Evolutionary conservation across 2,329 filamentous ascomycete genomes (phyloP).

Genomic region (Fusarium sp.): DNA sequence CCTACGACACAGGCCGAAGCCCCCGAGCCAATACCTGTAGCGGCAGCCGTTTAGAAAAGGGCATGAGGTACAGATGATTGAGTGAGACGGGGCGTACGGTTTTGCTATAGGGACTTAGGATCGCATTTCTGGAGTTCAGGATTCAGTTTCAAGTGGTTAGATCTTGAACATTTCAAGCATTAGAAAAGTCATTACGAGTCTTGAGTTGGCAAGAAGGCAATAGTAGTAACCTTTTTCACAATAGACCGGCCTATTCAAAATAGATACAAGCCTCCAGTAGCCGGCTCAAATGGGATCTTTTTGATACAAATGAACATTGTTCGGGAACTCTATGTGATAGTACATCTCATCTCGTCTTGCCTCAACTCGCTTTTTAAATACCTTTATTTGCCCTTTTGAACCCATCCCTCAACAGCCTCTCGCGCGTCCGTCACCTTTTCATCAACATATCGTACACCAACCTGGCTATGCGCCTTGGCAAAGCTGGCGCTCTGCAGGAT

Average conservation of each 20-base stretch:
- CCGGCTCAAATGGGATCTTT: constrained; percentile 19
- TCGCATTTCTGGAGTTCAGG: constrained; percentile 39
- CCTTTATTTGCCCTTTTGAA: constrained; percentile 82
- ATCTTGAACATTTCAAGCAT: constrained; percentile 1
- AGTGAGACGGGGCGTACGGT: constrained; percentile 10
- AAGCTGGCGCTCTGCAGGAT: constrained; percentile 76
- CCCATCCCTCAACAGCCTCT: constrained; percentile 85
- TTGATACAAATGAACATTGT: constrained; percentile 48
- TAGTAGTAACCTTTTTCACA: not conserved
- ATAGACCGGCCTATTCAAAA: constrained; percentile 23
- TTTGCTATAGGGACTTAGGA: constrained; percentile 12
- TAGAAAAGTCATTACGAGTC: constrained; percentile 3
- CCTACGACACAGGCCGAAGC: constrained; percentile 33
- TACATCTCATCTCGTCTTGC: constrained; percentile 51
- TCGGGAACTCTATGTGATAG: constrained; percentile 49
- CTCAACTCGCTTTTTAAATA: constrained; percentile 44
- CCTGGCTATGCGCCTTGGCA: constrained; percentile 76
- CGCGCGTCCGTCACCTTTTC: constrained; percentile 80
- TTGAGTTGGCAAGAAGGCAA: constrained; percentile 2
- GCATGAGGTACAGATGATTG: not conserved
- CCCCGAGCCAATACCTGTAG: constrained; percentile 39
- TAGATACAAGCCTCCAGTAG: constrained; percentile 33
- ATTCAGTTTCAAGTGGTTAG: constrained; percentile 7
- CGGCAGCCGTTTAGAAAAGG: constrained; percentile 21
- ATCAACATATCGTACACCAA: constrained; percentile 77